Conservation (phyloP, 805 yeast genomes). For the Metschnikowia baotianmanensis region DNA sequence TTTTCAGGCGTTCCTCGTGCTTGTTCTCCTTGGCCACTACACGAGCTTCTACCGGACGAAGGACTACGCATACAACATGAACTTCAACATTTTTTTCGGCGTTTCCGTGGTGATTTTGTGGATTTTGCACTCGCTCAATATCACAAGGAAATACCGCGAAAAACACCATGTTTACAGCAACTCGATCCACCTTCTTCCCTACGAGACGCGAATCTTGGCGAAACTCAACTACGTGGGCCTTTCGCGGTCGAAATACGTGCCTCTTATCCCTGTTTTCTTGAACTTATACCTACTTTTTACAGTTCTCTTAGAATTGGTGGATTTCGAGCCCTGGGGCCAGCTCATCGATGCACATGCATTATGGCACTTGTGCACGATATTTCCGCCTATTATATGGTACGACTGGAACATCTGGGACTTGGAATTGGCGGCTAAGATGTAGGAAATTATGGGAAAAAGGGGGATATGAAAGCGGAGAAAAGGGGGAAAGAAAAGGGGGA, state of each 20-base stretch:
- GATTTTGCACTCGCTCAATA: conserved; percentile 30
- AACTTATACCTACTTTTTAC: conserved; percentile 33
- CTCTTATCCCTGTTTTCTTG: conserved; percentile 34
- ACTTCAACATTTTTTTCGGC: conserved; percentile 33
- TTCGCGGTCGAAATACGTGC: conserved; percentile 28
- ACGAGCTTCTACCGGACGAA: conserved; percentile 28
- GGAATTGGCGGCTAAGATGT: conserved; percentile 23
- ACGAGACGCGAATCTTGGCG: conserved; percentile 34
- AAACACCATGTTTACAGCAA: conserved; percentile 27
- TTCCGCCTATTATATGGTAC: conserved; percentile 78
- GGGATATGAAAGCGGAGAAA: too few species aligned
- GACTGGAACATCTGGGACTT: conserved; percentile 52
- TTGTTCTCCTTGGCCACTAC: conserved; percentile 28
- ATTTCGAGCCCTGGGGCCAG: conserved; percentile 38
- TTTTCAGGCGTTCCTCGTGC: conserved; percentile 20
- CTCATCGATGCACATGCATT: conserved; percentile 87
- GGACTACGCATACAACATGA: conserved; percentile 40
- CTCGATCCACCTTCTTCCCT: conserved; percentile 38
- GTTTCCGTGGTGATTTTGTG: conserved; percentile 29
- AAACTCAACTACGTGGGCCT: conserved; percentile 30
- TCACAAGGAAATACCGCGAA: conserved; percentile 17
- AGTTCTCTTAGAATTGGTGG: conserved; percentile 34
- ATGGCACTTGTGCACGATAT: conserved; percentile 88
- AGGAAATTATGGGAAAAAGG: too few species aligned
- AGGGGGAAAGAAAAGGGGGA: too few species aligned